Percentiles rank a stretch among this genome's conserved stretches.
Evolutionary conservation across 768 basidiomycete species (phyloP).

Genomic region (Pisolithus marmoratus): DNA sequence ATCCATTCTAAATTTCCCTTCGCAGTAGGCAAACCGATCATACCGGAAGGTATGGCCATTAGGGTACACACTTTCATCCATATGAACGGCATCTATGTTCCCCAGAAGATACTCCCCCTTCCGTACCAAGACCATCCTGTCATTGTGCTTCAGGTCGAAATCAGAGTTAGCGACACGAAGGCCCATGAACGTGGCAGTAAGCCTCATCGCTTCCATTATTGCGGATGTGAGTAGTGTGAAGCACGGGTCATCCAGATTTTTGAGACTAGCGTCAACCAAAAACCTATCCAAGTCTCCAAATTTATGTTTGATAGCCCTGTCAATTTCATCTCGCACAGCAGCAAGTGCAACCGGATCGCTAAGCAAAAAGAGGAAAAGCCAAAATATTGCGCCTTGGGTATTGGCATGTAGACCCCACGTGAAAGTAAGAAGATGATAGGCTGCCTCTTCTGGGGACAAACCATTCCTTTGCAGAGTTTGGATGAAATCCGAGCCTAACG

Average conservation of each 20-base stretch:
- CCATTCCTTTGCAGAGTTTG: constrained; percentile 13
- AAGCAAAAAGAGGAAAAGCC: constrained; percentile 29
- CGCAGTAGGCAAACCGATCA: constrained; percentile 17
- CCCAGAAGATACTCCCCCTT: constrained; percentile 18
- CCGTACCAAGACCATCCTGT: constrained; percentile 10
- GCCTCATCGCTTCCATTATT: constrained; percentile 23
- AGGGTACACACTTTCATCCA: constrained; percentile 10
- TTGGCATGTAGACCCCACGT: constrained; percentile 23
- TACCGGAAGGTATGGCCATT: constrained; percentile 12
- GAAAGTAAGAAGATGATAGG: constrained; percentile 17
- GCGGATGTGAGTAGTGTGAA: constrained; percentile 20
- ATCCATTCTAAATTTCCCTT: constrained; percentile 9
- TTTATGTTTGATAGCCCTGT: constrained; percentile 17
- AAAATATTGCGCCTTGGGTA: constrained; percentile 13
- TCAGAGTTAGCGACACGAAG: constrained; percentile 13
- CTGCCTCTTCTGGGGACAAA: constrained; percentile 15
- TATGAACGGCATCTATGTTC: constrained; percentile 16
- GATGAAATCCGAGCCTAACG: constrained; percentile 12
- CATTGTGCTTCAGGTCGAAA: constrained; percentile 10
- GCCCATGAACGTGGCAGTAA: constrained; percentile 13
- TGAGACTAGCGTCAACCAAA: constrained; percentile 6
- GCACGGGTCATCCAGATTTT: constrained; percentile 12
- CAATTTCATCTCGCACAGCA: constrained; percentile 43
- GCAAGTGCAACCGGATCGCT: constrained; percentile 38
- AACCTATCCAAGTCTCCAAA: constrained; percentile 11